Conservation (phyloP, 345 rosid species). For the Melaleuca quinquenervia region DNA sequence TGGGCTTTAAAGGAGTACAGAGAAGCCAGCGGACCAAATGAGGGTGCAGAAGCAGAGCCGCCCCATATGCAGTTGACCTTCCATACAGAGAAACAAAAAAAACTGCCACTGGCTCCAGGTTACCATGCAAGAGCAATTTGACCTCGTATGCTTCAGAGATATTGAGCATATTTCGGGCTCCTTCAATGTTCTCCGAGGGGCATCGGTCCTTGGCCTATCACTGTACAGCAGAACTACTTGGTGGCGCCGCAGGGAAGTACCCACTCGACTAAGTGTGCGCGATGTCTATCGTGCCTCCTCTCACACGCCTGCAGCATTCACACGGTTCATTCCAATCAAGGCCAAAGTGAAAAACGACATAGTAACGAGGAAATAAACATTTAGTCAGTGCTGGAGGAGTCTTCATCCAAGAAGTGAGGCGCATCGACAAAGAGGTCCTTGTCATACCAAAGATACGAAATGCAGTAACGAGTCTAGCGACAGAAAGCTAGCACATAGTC, state of each 20-base stretch:
- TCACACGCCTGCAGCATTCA: conserved; percentile 34
- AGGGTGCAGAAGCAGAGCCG: neutral
- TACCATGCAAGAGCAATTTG: neutral
- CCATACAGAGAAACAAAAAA: neutral
- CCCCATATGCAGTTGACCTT: neutral
- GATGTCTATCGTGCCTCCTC: conserved; percentile 19
- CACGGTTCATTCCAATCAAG: neutral
- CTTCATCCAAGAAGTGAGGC: neutral
- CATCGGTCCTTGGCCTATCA: neutral
- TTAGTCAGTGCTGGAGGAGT: neutral
- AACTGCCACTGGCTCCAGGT: neutral
- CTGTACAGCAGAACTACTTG: conserved; percentile 4
- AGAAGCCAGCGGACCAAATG: neutral
- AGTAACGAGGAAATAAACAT: neutral
- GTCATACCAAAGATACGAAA: neutral
- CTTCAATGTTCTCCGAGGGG: neutral
- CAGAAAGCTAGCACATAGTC: neutral
- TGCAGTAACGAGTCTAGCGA: neutral
- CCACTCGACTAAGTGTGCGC: conserved; percentile 33
- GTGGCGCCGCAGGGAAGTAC: conserved; percentile 45
- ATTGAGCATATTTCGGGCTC: neutral
- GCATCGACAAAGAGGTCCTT: neutral
- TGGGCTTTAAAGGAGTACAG: neutral
- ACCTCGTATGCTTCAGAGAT: neutral
- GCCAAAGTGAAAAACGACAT: neutral